Percentiles rank a stretch among this genome's conserved stretches.
Conservation (phyloP, 768 basidiomycete genomes). For the Nidularia sp. region DNA sequence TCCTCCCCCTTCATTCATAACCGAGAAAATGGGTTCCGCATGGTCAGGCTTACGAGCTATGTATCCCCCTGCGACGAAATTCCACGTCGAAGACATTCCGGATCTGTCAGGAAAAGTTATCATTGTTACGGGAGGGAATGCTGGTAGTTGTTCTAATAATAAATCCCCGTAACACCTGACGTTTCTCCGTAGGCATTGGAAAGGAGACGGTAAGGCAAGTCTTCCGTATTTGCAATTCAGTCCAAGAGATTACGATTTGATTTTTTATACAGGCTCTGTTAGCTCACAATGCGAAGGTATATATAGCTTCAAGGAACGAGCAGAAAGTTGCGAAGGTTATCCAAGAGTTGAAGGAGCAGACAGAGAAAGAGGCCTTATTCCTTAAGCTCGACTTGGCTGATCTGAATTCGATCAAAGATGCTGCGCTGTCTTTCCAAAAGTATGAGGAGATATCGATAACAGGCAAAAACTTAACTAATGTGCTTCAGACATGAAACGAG, state of each 20-base stretch:
- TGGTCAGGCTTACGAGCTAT: background rate
- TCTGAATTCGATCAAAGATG: constrained; percentile 31
- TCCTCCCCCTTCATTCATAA: no score
- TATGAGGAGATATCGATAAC: constrained; percentile 1
- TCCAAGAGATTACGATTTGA: background rate
- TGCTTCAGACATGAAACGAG: constrained; percentile 32
- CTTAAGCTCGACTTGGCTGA: constrained; percentile 39
- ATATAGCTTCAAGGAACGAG: constrained; percentile 47
- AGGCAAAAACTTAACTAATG: background rate
- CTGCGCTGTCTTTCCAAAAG: constrained; percentile 37
- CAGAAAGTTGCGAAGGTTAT: constrained; percentile 48
- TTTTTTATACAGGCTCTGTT: constrained; percentile 38
- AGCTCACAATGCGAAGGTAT: constrained; percentile 60
- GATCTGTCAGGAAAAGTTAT: constrained; percentile 43
- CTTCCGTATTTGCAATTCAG: background rate
- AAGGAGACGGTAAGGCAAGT: constrained; percentile 51
- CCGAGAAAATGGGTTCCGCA: background rate
- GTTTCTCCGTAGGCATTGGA: constrained; percentile 39
- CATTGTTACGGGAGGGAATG: constrained; percentile 35
- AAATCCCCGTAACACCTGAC: background rate
- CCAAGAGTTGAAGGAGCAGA: constrained; percentile 42
- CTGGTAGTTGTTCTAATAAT: constrained; percentile 16
- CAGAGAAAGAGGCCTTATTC: constrained; percentile 40
- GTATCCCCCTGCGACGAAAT: constrained; percentile 13
- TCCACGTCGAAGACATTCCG: constrained; percentile 43